Conservation (phyloP, 139 green algal species). For the Chlorella sp. region DNA sequence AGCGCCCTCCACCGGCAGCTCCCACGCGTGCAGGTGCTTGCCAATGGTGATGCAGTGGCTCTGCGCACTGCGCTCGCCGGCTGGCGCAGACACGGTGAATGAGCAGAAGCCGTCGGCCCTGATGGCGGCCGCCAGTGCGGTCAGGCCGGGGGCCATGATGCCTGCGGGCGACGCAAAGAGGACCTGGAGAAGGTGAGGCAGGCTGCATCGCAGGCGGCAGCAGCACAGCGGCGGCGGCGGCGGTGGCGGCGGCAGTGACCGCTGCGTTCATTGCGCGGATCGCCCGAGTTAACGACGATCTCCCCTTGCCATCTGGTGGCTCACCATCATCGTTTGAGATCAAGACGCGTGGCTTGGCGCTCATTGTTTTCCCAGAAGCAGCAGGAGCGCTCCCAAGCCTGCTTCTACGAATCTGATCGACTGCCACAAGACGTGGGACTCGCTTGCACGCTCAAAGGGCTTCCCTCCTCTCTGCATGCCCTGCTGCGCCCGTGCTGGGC, state of each 20-base stretch:
- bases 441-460: too few relatives aligned
- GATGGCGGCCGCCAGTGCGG: conserved; percentile 55
- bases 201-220: too few relatives aligned
- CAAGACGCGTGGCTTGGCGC: conserved; percentile 43
- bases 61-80: conserved; percentile 65
- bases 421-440: too few relatives aligned
- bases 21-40: conserved; percentile 41
- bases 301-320: too few relatives aligned
- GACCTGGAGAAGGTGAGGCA: background rate
- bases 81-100: conserved; percentile 60
- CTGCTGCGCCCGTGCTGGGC: too few relatives aligned
- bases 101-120: conserved; percentile 31
- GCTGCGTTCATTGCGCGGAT: too few relatives aligned
- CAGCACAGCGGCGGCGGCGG: background rate
- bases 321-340: conserved; percentile 74
- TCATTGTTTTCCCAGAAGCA: background rate
- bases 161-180: conserved; percentile 27
- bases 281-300: too few relatives aligned
- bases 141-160: conserved; percentile 69
- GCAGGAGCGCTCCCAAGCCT: too few relatives aligned
- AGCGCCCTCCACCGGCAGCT: conserved; percentile 41
- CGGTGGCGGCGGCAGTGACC: background rate
- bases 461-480: too few relatives aligned
- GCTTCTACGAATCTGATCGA: too few relatives aligned
- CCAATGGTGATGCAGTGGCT: conserved; percentile 71